These are phyloP conservation scores for rapeseed (Brassica napus) DNA, from an alignment of 345 rosid genomes.

Conservation along the genomic window Da-Ae NC_063434.1:28194001-28194500, in stretches of 20 bases:
- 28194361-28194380: conserved; percentile 91
- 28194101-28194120: conserved; percentile 17
- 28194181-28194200: conserved; percentile 81
- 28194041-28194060: conserved; percentile 16
- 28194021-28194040: conserved; percentile 3
- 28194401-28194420: conserved; percentile 87
- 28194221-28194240: conserved; percentile 83
- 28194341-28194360: conserved; percentile 94
- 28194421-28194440: conserved; percentile 54
- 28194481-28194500: not conserved
- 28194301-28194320: conserved; percentile 75
- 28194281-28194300: conserved; percentile 77
- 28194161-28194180: not conserved
- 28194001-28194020: not conserved
- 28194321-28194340: conserved; percentile 88
- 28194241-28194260: conserved; percentile 64
- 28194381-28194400: conserved; percentile 91
- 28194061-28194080: not conserved
- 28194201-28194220: conserved; percentile 92
- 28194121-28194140: conserved; percentile 29
- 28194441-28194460: conserved; percentile 92
- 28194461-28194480: conserved; percentile 92
- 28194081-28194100: conserved; percentile 9
- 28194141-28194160: not conserved
- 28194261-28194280: conserved; percentile 67